phyloP scores from a whole-genome alignment of 257 asterid species.

The Capsicum rhomboideum region DNA sequence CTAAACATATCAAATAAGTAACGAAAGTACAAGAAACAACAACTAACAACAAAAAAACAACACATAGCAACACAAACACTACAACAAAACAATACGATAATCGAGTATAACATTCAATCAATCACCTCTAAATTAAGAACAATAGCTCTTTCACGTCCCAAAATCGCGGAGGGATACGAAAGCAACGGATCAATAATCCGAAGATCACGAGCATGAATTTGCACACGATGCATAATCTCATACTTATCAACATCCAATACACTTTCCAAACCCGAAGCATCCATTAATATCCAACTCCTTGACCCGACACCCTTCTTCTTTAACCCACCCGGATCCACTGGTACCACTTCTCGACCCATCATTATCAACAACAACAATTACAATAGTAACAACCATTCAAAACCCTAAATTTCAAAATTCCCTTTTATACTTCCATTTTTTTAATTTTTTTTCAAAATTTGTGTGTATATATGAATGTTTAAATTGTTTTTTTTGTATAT shows the following conservation, averaged over 20 bases:
- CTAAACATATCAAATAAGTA: too few species aligned
- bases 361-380: too few species aligned
- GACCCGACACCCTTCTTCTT: constrained; percentile 58
- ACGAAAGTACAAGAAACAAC: too few species aligned
- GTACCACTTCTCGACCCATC: constrained; percentile 19
- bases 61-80: too few species aligned
- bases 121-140: constrained; percentile 84
- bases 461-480: too few species aligned
- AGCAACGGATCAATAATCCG: constrained; percentile 79
- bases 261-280: constrained; percentile 48
- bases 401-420: too few species aligned
- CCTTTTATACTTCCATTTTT: too few species aligned
- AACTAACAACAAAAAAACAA: too few species aligned
- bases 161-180: constrained; percentile 78
- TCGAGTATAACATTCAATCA: not conserved
- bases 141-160: constrained; percentile 83
- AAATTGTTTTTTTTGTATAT: too few species aligned
- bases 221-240: constrained; percentile 84
- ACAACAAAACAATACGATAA: too few species aligned
- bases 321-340: constrained; percentile 49
- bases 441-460: too few species aligned
- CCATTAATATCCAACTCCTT: constrained; percentile 70
- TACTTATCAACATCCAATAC: constrained; percentile 68
- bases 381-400: too few species aligned
- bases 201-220: constrained; percentile 88